Conservation (phyloP, 805 yeast genomes). For the Teunomyces gatunensis region DNA sequence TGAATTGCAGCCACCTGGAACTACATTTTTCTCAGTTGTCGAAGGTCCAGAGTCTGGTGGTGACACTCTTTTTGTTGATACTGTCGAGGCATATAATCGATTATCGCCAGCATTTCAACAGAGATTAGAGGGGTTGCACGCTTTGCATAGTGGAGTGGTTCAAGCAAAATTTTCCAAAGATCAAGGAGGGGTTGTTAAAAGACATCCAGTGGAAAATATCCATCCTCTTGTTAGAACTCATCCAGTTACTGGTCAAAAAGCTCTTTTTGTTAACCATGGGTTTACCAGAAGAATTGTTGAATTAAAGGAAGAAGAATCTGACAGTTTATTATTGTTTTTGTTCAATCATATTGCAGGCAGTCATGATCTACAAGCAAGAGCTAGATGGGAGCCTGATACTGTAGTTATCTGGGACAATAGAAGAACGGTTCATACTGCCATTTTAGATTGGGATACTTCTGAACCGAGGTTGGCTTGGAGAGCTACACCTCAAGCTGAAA, state of each 20-base stretch:
- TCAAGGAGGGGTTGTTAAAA: conserved; percentile 63
- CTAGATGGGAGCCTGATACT: conserved; percentile 66
- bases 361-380: conserved; percentile 66
- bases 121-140: conserved; percentile 59
- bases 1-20: conserved; percentile 71
- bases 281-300: conserved; percentile 70
- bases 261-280: conserved; percentile 53
- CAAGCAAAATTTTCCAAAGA: conserved; percentile 59
- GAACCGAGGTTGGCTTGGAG: conserved; percentile 70
- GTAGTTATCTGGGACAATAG: conserved; percentile 82
- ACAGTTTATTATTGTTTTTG: conserved; percentile 55
- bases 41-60: conserved; percentile 66
- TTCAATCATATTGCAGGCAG: conserved; percentile 50
- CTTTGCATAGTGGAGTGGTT: conserved; percentile 65
- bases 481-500: conserved; percentile 70
- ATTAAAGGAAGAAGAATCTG: conserved; percentile 70
- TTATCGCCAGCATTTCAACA: conserved; percentile 64
- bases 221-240: conserved; percentile 74
- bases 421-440: conserved; percentile 64
- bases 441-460: conserved; percentile 68
- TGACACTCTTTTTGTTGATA: conserved; percentile 75
- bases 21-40: conserved; percentile 62
- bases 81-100: conserved; percentile 67
- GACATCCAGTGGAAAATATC: conserved; percentile 57
- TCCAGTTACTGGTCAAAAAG: conserved; percentile 67